phyloP scores from a whole-genome alignment of 2,329 filamentous ascomycete genomes.

The Exophiala oligosperma region DNA sequence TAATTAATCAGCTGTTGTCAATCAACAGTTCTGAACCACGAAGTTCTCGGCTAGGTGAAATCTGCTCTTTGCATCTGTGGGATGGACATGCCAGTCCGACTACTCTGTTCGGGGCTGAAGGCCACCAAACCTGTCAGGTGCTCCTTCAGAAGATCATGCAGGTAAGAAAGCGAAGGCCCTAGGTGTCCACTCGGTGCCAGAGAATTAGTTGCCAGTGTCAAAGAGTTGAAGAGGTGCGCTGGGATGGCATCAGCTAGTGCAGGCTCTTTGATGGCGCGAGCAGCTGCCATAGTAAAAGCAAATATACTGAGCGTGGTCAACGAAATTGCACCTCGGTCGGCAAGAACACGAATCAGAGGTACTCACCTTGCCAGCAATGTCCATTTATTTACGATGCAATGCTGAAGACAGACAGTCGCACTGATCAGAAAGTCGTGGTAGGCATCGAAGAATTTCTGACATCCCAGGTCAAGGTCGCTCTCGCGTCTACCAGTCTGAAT shows the following conservation, averaged over 20 bases:
- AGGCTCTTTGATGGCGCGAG: neutral
- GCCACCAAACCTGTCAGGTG: neutral
- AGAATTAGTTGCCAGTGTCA: neutral
- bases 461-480: conserved; percentile 15
- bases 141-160: neutral
- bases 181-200: neutral
- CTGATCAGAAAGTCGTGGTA: conserved; percentile 24
- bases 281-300: conserved; percentile 1
- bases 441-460: conserved; percentile 25
- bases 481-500: conserved; percentile 19
- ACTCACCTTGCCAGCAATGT: conserved; percentile 7
- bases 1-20: too few relatives aligned
- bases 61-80: too few relatives aligned
- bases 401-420: conserved; percentile 16
- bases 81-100: too few relatives aligned
- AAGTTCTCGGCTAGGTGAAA: too few relatives aligned
- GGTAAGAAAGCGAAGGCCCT: neutral
- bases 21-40: too few relatives aligned
- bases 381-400: conserved; percentile 20
- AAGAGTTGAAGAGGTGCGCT: neutral
- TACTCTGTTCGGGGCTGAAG: too few relatives aligned
- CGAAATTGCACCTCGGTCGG: neutral
- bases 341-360: neutral
- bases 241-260: neutral
- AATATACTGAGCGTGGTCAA: neutral